Base-by-base conservation (phyloP, 1,139 yeast genomes). In the Yamadazyma atmosphaerica region DNA sequence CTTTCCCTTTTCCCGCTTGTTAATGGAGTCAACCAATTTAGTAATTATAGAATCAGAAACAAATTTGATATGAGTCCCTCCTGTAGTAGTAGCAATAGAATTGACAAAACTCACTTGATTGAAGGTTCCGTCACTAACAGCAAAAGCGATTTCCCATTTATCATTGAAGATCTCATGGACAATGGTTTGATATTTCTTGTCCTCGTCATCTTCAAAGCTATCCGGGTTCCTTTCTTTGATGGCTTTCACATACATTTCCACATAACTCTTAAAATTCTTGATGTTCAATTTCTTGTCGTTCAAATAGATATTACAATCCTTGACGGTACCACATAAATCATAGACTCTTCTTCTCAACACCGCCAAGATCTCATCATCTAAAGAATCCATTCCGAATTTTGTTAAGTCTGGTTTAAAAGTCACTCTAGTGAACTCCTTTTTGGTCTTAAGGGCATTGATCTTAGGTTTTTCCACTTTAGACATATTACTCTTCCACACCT, bases 71-170 rank as follows among this genome's bases (percentile, higher is more conserved):
- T 94, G 99, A 0, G 98, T 86, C 50, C 99, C 99, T 44, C 98
- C 99, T 1, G 90, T 71, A 0, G 98, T 92, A 0, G 99, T 94
- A 0, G 98, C 98, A 56, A 94, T 94, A 3, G 97, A 89, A 58
- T 94, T 94, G 17, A 92, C 98, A 66, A 94, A 94, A 35, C 98
- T 89, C 31, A 94, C 95, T 60, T 94, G 98, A 50, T 88, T 87
- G 63, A 94, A 94, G 9, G 56, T 47, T 4, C 94, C 94, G 54
- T 90, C 96, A 36, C 97, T 86, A 1, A 89, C 86, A 1, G 96
- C 92, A 68, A 94, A 90, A 0, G 96, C 98, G 44, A 92, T 64
- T 61, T 94, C 99, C 98, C 98, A 94, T 48, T 97, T 77, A 37
- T 66, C 72, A 42, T 69, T 70, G 36, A 89, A 65, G 25, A 80